A percentile compares a stretch with the other conserved stretches of the same genome.
These are phyloP conservation scores for Podaxis rugospora DNA, from an alignment of 768 basidiomycete genomes.

Conservation along the genomic window DNA sequence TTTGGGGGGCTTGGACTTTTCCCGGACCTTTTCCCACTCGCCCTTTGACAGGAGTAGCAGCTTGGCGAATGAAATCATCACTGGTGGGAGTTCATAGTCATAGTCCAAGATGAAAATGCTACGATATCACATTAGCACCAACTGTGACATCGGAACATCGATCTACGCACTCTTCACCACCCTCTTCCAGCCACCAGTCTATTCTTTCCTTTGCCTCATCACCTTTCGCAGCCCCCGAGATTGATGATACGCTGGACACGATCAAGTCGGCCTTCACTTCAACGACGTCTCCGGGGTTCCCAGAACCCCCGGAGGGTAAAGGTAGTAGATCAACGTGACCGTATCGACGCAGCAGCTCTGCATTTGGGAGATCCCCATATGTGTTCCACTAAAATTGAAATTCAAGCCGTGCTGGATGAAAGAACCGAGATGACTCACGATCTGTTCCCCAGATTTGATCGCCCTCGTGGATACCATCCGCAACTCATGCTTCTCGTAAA, in stretches of 20 bases:
- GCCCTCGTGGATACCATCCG: slow-evolving; percentile 78
- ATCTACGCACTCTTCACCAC: slow-evolving; percentile 75
- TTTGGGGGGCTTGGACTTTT: slow-evolving; percentile 73
- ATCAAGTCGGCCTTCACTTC: slow-evolving; percentile 74
- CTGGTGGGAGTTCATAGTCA: slow-evolving; percentile 46
- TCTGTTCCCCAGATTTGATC: slow-evolving; percentile 79
- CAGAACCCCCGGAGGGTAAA: slow-evolving; percentile 41
- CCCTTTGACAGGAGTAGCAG: slow-evolving; percentile 51
- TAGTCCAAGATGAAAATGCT: slow-evolving; percentile 57
- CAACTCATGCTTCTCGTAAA: slow-evolving; percentile 66
- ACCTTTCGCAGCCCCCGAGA: slow-evolving; percentile 14
- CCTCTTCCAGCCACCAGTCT: slow-evolving; percentile 92
- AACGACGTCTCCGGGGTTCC: slow-evolving; percentile 78
- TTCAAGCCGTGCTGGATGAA: slow-evolving; percentile 8
- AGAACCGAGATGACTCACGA: slow-evolving; percentile 47
- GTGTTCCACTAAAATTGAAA: slow-evolving; percentile 74
- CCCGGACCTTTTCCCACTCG: slow-evolving; percentile 57
- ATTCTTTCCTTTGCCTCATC: slow-evolving; percentile 53
- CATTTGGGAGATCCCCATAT: slow-evolving; percentile 90
- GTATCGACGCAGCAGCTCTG: slow-evolving; percentile 89
- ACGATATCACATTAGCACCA: neutral
- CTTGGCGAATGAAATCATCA: slow-evolving; percentile 60
- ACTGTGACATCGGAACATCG: neutral
- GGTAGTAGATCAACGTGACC: slow-evolving; percentile 85
- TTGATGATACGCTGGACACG: slow-evolving; percentile 35